Evolutionary conservation across 225 moss, liverwort and hornwort species (phyloP), one percentile per base, ranked within the genome.

Genomic region (Bryoerythrophyllum caledonicum): DNA sequence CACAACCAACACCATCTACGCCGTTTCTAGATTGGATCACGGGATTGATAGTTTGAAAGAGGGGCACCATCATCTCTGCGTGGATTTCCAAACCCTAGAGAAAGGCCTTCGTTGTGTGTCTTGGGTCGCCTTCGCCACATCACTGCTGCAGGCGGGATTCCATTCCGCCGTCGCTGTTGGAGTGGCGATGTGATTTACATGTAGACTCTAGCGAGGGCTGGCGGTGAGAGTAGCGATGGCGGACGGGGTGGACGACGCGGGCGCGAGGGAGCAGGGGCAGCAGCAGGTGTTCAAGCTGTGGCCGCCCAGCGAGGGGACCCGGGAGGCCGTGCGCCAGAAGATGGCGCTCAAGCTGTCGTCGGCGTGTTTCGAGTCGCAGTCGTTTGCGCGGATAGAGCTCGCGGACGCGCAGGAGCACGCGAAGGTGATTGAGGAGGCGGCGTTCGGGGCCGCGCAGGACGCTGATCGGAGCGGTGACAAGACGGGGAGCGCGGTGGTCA

Each of bases 291-390:
- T 85, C 67, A 88, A 82, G 86, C 70, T 97, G 68, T 97, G 97
- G 97, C 97, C 97, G 25, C 94, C 97, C 20, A 94, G 91, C 53
- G 85, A 85, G 26, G 86, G 68, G 5, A 97, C 97, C 1, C 74
- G 97, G 30, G 89, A 84, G 72, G 79, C 92, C 17, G 90, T 97
- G 85, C 91, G 90, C n/a, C 94, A 91, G 73, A 92, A 91, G 70
- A 97, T 97, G 93, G 87, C 91, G 59, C 67, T 72, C 28, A 91
- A 93, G 70, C 83, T 97, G 28, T 84, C 90, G 11, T 89, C 88
- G 25, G 83, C 91, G 15, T 85, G 85, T 38, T 80, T 83, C 9
- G 84, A 88, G 76, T 80, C 85, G 51, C 68, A 85, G 76, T 85
- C 85, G 73, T 93, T 90, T 15, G 90, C 86, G 1, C 82, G 82